Evolutionary conservation across 2,329 filamentous ascomycete species (phyloP), one percentile per base, ranked within the genome.

Genomic region (Tympanopsis confertula): DNA sequence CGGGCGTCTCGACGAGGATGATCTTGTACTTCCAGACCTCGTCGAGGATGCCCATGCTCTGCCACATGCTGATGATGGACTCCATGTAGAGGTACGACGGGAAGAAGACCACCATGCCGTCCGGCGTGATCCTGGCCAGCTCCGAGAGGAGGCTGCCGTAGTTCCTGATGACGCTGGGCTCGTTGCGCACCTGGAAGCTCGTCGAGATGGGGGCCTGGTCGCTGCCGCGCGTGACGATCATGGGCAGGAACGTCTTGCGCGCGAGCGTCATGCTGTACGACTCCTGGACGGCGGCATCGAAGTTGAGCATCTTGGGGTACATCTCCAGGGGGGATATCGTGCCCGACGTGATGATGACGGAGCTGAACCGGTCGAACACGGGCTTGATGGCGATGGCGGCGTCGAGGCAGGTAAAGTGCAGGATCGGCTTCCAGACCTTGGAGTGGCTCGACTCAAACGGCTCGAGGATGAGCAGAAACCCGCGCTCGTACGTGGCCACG

Each of bases 71-170:
- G 56, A 98, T 95, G 56, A 96, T 96, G 38, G 83, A 91, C 56
- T 98, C 91, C 91, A 98, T 96, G 63, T 98, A 98, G 2, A 98
- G 72, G 51, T 98, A 98, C 0, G 86, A 94, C 0, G 91, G 93
- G 57, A 98, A 98, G 68, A 98, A 98, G 28, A 98, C 91, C n/a
- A 98, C 91, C 59, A 98, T 80, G 22, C 91, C 91, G 51, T 98
- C 91, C 0, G 91, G 93, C 0, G 91, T 98, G 45, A 96, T 80
- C 57, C 89, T 93, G 38, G 87, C 85, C 55, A 98, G 96, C 55
- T 98, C 91, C 5, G 88, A 91, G 20, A 98, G 67, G 2, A 98
- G 69, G 45, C 82, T 91, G 35, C 91, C 93, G 50, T 95, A 98
- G 57, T 98, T 98, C 35, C 91, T 78, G 19, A 98, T 87, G n/a